Evolutionary conservation across 768 basidiomycete species (phyloP).

Genomic region (Boletus reticulatus): DNA sequence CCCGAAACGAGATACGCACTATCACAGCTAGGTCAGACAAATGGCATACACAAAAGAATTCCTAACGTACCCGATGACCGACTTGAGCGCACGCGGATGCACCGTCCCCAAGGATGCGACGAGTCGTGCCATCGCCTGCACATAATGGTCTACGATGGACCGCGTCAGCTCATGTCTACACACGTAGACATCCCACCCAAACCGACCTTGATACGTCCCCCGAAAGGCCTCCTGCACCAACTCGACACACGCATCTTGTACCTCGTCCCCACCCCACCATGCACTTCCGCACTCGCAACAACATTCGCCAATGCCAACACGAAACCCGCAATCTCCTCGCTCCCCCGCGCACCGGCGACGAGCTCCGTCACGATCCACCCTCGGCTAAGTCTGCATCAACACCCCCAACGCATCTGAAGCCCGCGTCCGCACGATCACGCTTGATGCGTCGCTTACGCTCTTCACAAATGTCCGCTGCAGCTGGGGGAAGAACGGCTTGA

Average conservation of each 20-base stretch:
- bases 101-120: slow-evolving; percentile 61
- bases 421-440: slow-evolving; percentile 72
- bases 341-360: slow-evolving; percentile 57
- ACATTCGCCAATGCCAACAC: slow-evolving; percentile 77
- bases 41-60: too few relatives aligned
- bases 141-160: slow-evolving; percentile 57
- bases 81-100: slow-evolving; percentile 59
- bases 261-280: slow-evolving; percentile 72
- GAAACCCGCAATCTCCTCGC: slow-evolving; percentile 75
- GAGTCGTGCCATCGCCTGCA: slow-evolving; percentile 60
- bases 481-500: slow-evolving; percentile 98
- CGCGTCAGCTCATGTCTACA: too few relatives aligned
- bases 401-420: slow-evolving; percentile 85
- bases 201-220: slow-evolving; percentile 61
- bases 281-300: slow-evolving; percentile 51
- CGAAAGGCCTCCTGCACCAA: slow-evolving; percentile 78
- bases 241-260: slow-evolving; percentile 69
- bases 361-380: slow-evolving; percentile 90
- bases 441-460: slow-evolving; percentile 78
- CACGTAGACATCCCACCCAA: too few relatives aligned
- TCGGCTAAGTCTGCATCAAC: slow-evolving; percentile 86
- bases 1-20: slow-evolving; percentile 39
- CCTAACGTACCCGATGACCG: slow-evolving; percentile 56
- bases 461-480: slow-evolving; percentile 96
- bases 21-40: too few relatives aligned